Percentiles rank a stretch among this genome's conserved stretches.
Evolutionary conservation across 805 yeast species (phyloP).

Genomic region (Ogataea pini): DNA sequence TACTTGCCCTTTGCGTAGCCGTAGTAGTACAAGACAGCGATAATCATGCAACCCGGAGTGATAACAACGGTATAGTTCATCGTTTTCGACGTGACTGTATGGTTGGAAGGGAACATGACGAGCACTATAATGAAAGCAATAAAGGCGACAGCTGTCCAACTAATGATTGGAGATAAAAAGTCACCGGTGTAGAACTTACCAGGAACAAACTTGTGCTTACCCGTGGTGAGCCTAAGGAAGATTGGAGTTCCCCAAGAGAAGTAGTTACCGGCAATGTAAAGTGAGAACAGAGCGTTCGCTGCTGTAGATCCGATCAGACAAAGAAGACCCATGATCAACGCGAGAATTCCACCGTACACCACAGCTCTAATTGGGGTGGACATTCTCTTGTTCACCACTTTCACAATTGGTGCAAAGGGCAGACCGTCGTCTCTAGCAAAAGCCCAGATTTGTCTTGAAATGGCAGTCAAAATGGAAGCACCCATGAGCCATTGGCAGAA

Average conservation of each 20-base stretch:
- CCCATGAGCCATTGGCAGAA: slow-evolving; percentile 52
- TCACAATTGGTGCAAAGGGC: slow-evolving; percentile 44
- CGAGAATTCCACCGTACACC: slow-evolving; percentile 39
- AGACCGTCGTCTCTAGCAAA: slow-evolving; percentile 54
- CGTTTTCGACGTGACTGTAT: slow-evolving; percentile 23
- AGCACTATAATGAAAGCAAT: slow-evolving; percentile 33
- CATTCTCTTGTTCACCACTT: slow-evolving; percentile 42
- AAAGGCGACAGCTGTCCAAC: slow-evolving; percentile 36
- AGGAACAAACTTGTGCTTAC: slow-evolving; percentile 42
- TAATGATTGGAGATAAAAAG: slow-evolving; percentile 34
- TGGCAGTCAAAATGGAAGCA: slow-evolving; percentile 46
- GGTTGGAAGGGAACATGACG: slow-evolving; percentile 43
- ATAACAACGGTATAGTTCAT: slow-evolving; percentile 40
- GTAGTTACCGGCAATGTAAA: slow-evolving; percentile 46
- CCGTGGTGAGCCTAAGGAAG: slow-evolving; percentile 41
- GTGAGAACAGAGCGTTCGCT: slow-evolving; percentile 48
- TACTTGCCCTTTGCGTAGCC: slow-evolving; percentile 54
- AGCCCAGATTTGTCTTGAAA: slow-evolving; percentile 54
- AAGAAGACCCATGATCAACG: slow-evolving; percentile 42
- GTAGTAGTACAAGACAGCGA: slow-evolving; percentile 52
- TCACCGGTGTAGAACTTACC: slow-evolving; percentile 46
- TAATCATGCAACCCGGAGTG: slow-evolving; percentile 49
- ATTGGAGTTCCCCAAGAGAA: slow-evolving; percentile 48
- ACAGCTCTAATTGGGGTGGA: slow-evolving; percentile 49
- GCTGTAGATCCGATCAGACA: slow-evolving; percentile 44